Conservation (phyloP, 2,329 filamentous ascomycete genomes). For the Phialophora expanda region DNA sequence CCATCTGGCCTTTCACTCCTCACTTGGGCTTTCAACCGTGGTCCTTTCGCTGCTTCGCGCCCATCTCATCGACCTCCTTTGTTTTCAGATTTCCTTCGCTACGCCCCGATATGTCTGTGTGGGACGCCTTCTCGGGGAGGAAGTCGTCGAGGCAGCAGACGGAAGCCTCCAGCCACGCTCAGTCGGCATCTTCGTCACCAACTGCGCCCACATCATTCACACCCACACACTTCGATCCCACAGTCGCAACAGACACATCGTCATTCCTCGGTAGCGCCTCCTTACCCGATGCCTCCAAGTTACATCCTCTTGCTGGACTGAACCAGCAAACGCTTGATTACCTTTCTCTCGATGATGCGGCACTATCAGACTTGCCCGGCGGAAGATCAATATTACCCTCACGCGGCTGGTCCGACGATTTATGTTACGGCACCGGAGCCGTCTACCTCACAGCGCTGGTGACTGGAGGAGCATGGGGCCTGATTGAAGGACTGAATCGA, state of each 20-base stretch:
- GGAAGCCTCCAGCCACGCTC: slow-evolving; percentile 51
- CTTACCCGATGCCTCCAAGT: slow-evolving; percentile 81
- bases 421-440: slow-evolving; percentile 95
- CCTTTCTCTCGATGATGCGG: slow-evolving; percentile 88
- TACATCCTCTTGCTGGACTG: slow-evolving; percentile 92
- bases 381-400: slow-evolving; percentile 87
- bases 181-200: slow-evolving; percentile 43
- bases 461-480: slow-evolving; percentile 86
- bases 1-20: slow-evolving; percentile 10
- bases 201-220: slow-evolving; percentile 47
- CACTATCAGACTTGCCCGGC: slow-evolving; percentile 83
- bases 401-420: slow-evolving; percentile 95
- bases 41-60: slow-evolving; percentile 6
- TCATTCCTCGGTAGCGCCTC: slow-evolving; percentile 79
- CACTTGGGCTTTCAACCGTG: slow-evolving; percentile 14
- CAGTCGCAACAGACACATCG: slow-evolving; percentile 77
- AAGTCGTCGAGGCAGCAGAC: slow-evolving; percentile 51
- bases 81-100: slow-evolving; percentile 1
- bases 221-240: slow-evolving; percentile 66
- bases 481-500: slow-evolving; percentile 84
- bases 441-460: slow-evolving; percentile 89
- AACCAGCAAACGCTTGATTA: slow-evolving; percentile 95
- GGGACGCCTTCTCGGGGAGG: slow-evolving; percentile 66
- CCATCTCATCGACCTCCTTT: slow-evolving; percentile 4
- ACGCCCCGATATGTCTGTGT: slow-evolving; percentile 57